A percentile compares a stretch with the other conserved stretches of the same genome.
Conservation (phyloP, 2,329 filamentous ascomycete species). For the Phymatotrichopsis omnivora region DNA sequence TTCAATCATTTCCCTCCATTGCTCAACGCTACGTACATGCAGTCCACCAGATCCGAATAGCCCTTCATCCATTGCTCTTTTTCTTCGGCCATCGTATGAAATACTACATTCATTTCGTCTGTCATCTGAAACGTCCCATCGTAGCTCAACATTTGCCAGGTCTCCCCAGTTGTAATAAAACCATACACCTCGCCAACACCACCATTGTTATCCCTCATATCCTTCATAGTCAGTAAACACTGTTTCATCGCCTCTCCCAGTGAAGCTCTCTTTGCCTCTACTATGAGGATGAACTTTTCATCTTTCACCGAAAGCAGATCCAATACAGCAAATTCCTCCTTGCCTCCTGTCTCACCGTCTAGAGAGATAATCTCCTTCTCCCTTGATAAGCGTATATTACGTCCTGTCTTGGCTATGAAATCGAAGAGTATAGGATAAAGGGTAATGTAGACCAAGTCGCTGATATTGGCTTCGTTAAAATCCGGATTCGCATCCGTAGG, state of each 20-base stretch:
- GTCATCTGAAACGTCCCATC: slow-evolving; percentile 10
- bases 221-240: slow-evolving; percentile 10
- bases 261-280: slow-evolving; percentile 19
- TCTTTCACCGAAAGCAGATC: slow-evolving; percentile 10
- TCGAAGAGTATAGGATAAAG: slow-evolving; percentile 8
- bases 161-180: slow-evolving; percentile 5
- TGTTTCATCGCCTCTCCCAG: slow-evolving; percentile 14
- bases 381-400: slow-evolving; percentile 2
- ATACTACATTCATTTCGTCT: slow-evolving; percentile 4
- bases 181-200: slow-evolving; percentile 2
- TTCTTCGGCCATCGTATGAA: slow-evolving; percentile 10
- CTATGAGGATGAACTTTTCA: slow-evolving; percentile 10
- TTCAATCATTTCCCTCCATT: no score
- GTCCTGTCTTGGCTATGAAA: neutral
- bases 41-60: no score
- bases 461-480: slow-evolving; percentile 20
- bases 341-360: slow-evolving; percentile 10
- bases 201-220: slow-evolving; percentile 12
- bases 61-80: slow-evolving; percentile 11
- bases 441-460: slow-evolving; percentile 10
- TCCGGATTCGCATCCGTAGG: slow-evolving; percentile 14
- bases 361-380: slow-evolving; percentile 9
- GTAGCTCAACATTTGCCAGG: slow-evolving; percentile 14
- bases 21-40: no score
- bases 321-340: slow-evolving; percentile 20